Base-by-base conservation (phyloP, 805 yeast species). In the Cyberlindnera lachancei region DNA sequence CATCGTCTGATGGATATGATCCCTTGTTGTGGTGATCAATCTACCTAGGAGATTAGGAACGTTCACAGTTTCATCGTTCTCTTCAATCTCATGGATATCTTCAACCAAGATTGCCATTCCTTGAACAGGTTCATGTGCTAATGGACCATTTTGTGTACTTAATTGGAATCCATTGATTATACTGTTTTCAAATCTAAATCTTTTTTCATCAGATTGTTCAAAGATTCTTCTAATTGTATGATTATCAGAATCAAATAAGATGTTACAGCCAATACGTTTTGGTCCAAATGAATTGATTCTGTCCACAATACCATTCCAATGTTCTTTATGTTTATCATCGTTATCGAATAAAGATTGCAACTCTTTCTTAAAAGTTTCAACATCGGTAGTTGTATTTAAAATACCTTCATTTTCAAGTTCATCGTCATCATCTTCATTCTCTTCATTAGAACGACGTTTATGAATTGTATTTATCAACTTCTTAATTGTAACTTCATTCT, bases 81-180 rank as follows among this genome's bases (percentile, higher is more conserved):
- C 52, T 15, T 50, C 56, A 10, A 69, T 56, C 4, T 57, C 43
- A 6, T 18, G 4, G 21, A 39, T 19, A 14, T 32, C 57, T 30
- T 67, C 69, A 16, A 76, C 38, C 6, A 72, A 54, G 6, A 72
- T 54, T 11, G 81, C 68, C 41, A 83, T 71, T 7, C 96, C 96
- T 53, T 86, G 90, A 15, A 85, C 70, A 0, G 87, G 88, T 54
- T 92, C 99, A 5, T 80, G 73, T 0, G 90, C 79, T 27, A 92
- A 63, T 0, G 97, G 97, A 3, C 99, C 99, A 51, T 78, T 84
- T 25, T 68, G 65, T 28, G 75, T 73, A 4, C 95, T 85, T 23
- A 86, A 58, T 52, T 85, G 94, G 56, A 87, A 88, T 1, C 95
- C 98, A 44, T 82, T 79, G 28, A 83, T 50, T 3, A 90, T 56